These are phyloP conservation scores for Selenicereus undatus DNA, from an alignment of 148 eudicot species.

Conservation along the genomic window DNA sequence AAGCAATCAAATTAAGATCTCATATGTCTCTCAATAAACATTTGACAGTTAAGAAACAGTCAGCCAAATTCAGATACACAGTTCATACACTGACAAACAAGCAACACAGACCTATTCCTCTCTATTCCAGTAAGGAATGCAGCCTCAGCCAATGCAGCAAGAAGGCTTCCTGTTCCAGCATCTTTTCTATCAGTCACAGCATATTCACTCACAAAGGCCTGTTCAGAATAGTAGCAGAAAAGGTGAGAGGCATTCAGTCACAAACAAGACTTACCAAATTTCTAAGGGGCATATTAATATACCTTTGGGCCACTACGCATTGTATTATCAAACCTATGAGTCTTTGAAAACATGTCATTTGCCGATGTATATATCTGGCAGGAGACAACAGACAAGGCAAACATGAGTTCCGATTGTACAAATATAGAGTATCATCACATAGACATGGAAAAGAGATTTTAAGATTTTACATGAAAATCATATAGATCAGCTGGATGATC, in stretches of 20 bases:
- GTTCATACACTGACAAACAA: neutral
- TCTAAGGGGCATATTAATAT: neutral
- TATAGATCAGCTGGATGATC: slow-evolving; percentile 90
- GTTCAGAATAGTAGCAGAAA: slow-evolving; percentile 20
- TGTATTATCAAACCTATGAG: slow-evolving; percentile 53
- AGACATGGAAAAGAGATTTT: neutral
- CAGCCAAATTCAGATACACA: neutral
- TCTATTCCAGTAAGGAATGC: slow-evolving; percentile 91
- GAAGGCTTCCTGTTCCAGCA: slow-evolving; percentile 74
- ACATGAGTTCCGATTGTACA: neutral
- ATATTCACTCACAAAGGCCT: slow-evolving; percentile 99
- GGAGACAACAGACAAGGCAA: slow-evolving; percentile 8
- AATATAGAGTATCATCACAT: neutral
- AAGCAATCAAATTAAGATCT: neutral
- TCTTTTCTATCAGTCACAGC: slow-evolving; percentile 65
- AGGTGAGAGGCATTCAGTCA: slow-evolving; percentile 12
- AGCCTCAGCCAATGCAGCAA: slow-evolving; percentile 85
- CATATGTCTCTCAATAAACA: neutral
- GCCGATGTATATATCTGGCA: slow-evolving; percentile 59
- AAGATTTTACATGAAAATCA: slow-evolving; percentile 77
- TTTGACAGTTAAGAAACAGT: neutral
- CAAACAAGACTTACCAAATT: neutral
- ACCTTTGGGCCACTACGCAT: slow-evolving; percentile 77
- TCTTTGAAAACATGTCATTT: slow-evolving; percentile 46
- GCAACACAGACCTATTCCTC: slow-evolving; percentile 52